These are phyloP conservation scores for Saturnispora kantuleensis DNA, from an alignment of 805 yeast genomes.

Conservation along the genomic window DNA sequence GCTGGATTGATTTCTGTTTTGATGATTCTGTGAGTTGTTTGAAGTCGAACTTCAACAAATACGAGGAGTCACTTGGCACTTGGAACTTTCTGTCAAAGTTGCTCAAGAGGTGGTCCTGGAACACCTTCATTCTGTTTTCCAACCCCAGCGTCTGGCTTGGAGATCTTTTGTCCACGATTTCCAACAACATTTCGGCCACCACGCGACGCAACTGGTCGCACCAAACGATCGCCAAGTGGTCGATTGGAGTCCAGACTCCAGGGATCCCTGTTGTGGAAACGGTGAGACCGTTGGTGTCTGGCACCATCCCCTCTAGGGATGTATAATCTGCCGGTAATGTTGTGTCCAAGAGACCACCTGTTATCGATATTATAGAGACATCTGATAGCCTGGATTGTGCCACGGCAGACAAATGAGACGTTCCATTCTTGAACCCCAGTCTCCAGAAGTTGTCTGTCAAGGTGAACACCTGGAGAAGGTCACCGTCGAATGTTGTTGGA, in stretches of 20 bases:
- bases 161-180: constrained; percentile 40
- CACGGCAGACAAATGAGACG: constrained; percentile 15
- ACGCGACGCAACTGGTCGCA: constrained; percentile 74
- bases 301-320: constrained; percentile 58
- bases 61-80: constrained; percentile 13
- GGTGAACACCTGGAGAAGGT: constrained; percentile 63
- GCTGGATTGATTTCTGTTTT: constrained; percentile 22
- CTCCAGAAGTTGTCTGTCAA: constrained; percentile 76
- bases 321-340: constrained; percentile 89
- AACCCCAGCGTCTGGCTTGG: constrained; percentile 44
- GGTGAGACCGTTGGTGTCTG: constrained; percentile 68
- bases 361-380: constrained; percentile 69
- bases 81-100: constrained; percentile 39
- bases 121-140: constrained; percentile 45
- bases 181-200: constrained; percentile 50
- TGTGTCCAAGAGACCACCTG: constrained; percentile 77
- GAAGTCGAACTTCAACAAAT: constrained; percentile 25
- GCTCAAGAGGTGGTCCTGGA: constrained; percentile 37
- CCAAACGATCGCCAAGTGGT: constrained; percentile 95
- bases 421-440: constrained; percentile 35
- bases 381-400: constrained; percentile 42
- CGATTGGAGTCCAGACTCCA: constrained; percentile 86
- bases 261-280: constrained; percentile 83
- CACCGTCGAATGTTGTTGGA: constrained; percentile 91
- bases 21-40: constrained; percentile 25